Conservation (phyloP, 2,329 filamentous ascomycete genomes). For the Aspergillus proliferans region DNA sequence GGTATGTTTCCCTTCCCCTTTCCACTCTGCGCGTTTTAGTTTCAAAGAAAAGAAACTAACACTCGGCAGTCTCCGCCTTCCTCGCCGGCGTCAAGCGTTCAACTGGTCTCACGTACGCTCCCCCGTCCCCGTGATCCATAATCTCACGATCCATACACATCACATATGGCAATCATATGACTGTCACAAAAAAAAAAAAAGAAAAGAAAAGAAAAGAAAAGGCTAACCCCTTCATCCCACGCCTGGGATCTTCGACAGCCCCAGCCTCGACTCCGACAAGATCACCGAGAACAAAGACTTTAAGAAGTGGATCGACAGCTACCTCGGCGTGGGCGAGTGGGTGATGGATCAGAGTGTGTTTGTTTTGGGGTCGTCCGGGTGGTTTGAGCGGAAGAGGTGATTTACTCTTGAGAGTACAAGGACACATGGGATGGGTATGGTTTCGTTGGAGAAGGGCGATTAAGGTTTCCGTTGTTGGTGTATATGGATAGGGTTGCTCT, state of each 20-base stretch:
- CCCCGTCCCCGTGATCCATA: constrained; percentile 14
- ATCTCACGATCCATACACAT: constrained; percentile 4
- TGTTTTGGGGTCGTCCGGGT: constrained; percentile 78
- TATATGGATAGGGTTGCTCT: background rate
- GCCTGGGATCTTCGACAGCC: constrained; percentile 31
- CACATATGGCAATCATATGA: background rate
- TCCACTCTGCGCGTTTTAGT: background rate
- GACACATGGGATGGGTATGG: too few species aligned
- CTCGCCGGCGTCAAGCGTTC: constrained; percentile 96
- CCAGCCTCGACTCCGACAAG: constrained; percentile 82
- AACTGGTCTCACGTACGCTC: constrained; percentile 90
- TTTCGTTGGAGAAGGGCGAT: background rate
- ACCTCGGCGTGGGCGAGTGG: constrained; percentile 92
- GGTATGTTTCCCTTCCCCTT: constrained; percentile 49
- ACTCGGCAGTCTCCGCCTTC: constrained; percentile 73
- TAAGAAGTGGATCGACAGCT: constrained; percentile 84
- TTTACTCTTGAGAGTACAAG: background rate
- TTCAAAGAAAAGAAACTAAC: background rate
- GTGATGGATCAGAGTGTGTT: constrained; percentile 97
- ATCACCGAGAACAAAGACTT: constrained; percentile 77
- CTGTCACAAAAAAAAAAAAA: background rate
- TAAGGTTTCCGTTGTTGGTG: background rate
- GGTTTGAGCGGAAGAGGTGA: constrained; percentile 84
- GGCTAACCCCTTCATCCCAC: constrained; percentile 25
- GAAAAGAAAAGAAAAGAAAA: background rate